A percentile compares a stretch with the other conserved stretches of the same genome.
phyloP scores from a whole-genome alignment of 306 rosid genomes.

The Vigna mungo region DNA sequence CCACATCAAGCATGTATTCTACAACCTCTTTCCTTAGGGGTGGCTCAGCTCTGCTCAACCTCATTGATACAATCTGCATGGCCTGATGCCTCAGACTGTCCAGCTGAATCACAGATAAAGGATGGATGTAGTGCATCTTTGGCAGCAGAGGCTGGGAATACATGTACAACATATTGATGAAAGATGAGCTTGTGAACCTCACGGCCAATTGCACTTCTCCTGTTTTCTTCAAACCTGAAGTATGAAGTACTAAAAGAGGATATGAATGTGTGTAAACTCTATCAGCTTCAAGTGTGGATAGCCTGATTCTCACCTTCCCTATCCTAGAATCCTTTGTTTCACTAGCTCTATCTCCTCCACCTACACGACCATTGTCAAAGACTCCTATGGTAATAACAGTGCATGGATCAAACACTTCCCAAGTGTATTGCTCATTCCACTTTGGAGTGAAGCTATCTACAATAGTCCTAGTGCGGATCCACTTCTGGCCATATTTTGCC shows the following conservation, averaged over 20 bases:
- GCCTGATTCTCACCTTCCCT: constrained; percentile 63
- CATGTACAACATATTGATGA: constrained; percentile 72
- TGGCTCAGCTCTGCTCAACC: constrained; percentile 85
- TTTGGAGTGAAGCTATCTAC: constrained; percentile 71
- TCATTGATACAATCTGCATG: constrained; percentile 76
- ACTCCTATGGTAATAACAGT: constrained; percentile 84
- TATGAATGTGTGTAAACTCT: constrained; percentile 88
- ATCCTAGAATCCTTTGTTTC: constrained; percentile 79
- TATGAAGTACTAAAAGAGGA: constrained; percentile 74
- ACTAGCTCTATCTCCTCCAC: constrained; percentile 58
- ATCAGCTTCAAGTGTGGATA: constrained; percentile 75
- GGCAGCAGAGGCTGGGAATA: constrained; percentile 89
- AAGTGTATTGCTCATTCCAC: constrained; percentile 93
- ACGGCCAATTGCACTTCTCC: constrained; percentile 92
- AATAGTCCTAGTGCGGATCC: constrained; percentile 88
- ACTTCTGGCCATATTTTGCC: constrained; percentile 91
- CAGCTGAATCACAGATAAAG: constrained; percentile 78
- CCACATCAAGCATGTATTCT: constrained; percentile 92
- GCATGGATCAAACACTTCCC: constrained; percentile 91
- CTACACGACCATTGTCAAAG: constrained; percentile 80
- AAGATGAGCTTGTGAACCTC: constrained; percentile 78
- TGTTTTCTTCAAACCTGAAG: constrained; percentile 90
- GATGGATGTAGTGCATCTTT: constrained; percentile 93
- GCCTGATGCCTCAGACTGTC: constrained; percentile 89
- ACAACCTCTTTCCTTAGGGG: constrained; percentile 87